These are phyloP conservation scores for Sporothrix brasiliensis DNA, from an alignment of 2,329 filamentous ascomycete species.

Conservation along the genomic window DNA sequence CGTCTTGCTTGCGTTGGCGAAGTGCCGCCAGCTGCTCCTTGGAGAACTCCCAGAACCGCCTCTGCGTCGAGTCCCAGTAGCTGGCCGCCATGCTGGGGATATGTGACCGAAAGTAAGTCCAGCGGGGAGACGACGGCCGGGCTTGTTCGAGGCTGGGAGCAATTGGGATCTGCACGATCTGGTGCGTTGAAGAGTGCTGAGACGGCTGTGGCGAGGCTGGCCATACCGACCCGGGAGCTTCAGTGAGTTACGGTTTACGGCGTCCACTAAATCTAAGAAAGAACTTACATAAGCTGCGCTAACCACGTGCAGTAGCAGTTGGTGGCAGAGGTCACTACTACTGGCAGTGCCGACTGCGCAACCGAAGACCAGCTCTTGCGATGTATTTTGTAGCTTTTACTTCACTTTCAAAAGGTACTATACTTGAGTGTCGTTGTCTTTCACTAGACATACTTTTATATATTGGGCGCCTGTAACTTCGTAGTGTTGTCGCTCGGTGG, in stretches of 20 bases:
- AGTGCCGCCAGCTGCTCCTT: conserved; percentile 76
- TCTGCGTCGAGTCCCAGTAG: conserved; percentile 95
- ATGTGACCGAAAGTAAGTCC: neutral
- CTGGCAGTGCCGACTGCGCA: neutral
- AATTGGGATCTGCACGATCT: neutral
- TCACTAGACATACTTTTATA: neutral
- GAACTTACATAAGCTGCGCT: conserved; percentile 21
- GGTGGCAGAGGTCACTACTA: conserved; percentile 5
- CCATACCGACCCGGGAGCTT: neutral
- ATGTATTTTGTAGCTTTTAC: neutral
- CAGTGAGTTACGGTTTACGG: neutral
- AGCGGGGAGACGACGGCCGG: neutral
- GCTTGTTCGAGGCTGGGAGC: neutral
- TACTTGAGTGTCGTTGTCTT: neutral
- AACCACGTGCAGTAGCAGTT: conserved; percentile 29
- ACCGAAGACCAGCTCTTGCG: too few species aligned
- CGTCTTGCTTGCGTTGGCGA: conserved; percentile 75
- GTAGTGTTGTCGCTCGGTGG: neutral
- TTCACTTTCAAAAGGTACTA: neutral
- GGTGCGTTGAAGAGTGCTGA: neutral
- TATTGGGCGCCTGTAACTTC: neutral
- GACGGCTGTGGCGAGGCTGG: neutral
- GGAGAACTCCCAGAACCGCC: conserved; percentile 86
- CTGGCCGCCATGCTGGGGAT: conserved; percentile 77
- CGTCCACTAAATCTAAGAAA: too few species aligned